Base-by-base conservation (phyloP, 805 yeast species). In the Kuraishia molischiana region DNA sequence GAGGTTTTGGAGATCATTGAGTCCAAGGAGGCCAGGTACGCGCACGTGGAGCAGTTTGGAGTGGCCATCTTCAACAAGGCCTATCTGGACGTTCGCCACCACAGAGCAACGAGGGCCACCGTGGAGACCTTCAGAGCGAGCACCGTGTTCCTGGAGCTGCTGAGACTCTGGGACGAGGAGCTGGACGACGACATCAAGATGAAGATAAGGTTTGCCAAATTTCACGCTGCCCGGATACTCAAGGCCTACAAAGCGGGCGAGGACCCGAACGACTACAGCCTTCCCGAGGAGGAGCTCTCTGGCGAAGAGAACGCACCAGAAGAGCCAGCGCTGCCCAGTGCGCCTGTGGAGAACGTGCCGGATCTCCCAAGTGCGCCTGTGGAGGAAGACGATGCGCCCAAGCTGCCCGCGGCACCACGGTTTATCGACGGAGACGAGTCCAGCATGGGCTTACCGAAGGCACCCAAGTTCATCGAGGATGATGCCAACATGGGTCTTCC, bases 151-250 rank as follows among this genome's bases (percentile, higher is more conserved):
- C 62, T 72, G 41, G 72, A 67, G 18, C 53, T 79, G 5, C 49
- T 73, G 40, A 62, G 61, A 32, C 50, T 75, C 13, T 74, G 66
- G 79, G 49, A 52, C 9, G 39, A 39, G n/a, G 54, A 3, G 38
- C 46, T 26, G 57, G 59, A 19, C 42, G 48, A 38, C 18, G 55
- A 40, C 24, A 44, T 51, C 36, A 52, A 43, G 19, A 44, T 42
- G 52, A 73, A 74, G 49, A 62, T 68, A 34, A 76, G 74, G 49
- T 82, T 72, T 45, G 73, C 83, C 13, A 79, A 79, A 51, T 79
- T 62, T 50, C 81, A 77, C 44, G 72, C 80, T 13, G 67, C 74
- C 5, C 56, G 83, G 29, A 77, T 79, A 20, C 51, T 79, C 37
- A 69, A 64, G 43, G 65, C 74, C 0, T 46, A 64, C 29, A 69